These are phyloP conservation scores for Volvox reticuliferus DNA, from an alignment of 139 green algal species.

Conservation along the genomic window DNA sequence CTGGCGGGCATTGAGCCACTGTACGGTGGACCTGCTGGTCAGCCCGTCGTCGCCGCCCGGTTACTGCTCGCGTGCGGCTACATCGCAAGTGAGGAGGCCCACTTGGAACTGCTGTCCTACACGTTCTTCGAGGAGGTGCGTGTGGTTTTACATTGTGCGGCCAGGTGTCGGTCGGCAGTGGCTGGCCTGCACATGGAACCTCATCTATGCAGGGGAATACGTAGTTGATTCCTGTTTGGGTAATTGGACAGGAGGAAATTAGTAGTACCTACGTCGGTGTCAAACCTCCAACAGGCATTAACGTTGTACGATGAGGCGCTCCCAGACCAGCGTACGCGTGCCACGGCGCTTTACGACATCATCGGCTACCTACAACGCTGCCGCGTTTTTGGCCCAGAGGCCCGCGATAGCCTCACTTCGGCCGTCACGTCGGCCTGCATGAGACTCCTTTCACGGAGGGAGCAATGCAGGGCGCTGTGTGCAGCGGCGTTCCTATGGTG, in stretches of 20 bases:
- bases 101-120: slow-evolving; percentile 90
- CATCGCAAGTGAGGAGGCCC: slow-evolving; percentile 78
- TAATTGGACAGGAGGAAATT: too few species aligned
- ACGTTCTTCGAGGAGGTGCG: slow-evolving; percentile 92
- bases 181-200: too few species aligned
- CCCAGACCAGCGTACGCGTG: slow-evolving; percentile 69
- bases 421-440: slow-evolving; percentile 33
- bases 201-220: too few species aligned
- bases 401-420: slow-evolving; percentile 75
- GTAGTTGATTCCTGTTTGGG: too few species aligned
- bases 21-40: slow-evolving; percentile 28
- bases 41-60: slow-evolving; percentile 81
- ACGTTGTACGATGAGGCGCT: slow-evolving; percentile 94
- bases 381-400: slow-evolving; percentile 84
- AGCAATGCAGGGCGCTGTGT: slow-evolving; percentile 91
- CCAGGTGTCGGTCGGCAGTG: too few species aligned
- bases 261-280: too few species aligned
- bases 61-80: slow-evolving; percentile 82
- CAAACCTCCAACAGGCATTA: slow-evolving; percentile 76
- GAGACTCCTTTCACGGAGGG: slow-evolving; percentile 88
- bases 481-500: slow-evolving; percentile 90
- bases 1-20: slow-evolving; percentile 31
- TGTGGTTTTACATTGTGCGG: background rate
- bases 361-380: slow-evolving; percentile 87
- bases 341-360: slow-evolving; percentile 83